phyloP scores from a whole-genome alignment of 139 green algal species.

The Chlamydomonas urium region DNA sequence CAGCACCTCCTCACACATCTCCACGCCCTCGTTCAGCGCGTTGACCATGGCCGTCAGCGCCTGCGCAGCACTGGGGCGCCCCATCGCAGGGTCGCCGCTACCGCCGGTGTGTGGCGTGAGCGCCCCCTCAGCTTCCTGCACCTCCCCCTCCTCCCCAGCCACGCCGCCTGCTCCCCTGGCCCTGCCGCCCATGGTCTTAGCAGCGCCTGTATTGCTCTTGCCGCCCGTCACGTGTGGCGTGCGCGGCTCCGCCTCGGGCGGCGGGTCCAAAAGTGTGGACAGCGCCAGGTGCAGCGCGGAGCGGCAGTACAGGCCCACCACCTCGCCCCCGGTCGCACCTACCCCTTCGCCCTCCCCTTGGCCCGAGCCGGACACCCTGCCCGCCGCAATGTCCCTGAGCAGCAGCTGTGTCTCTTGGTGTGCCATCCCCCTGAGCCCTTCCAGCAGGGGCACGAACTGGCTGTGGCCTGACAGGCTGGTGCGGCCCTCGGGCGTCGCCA shows the following conservation, averaged over 20 bases:
- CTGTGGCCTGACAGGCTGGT: constrained; percentile 17
- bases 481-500: constrained; percentile 20
- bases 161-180: not conserved
- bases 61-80: not conserved
- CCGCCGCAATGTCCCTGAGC: not conserved
- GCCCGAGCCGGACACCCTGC: not conserved
- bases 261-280: not conserved
- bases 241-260: not conserved
- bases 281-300: constrained; percentile 32
- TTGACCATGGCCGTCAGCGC: not conserved
- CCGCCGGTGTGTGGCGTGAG: not conserved
- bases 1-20: constrained; percentile 22
- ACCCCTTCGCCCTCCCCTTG: not conserved
- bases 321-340: not conserved
- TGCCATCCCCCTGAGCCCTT: constrained; percentile 19
- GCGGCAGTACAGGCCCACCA: constrained; percentile 25
- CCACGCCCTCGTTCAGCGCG: constrained; percentile 15
- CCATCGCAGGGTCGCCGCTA: not conserved
- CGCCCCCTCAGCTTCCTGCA: too few relatives aligned
- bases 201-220: not conserved
- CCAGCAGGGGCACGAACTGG: constrained; percentile 22
- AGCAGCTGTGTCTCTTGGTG: constrained; percentile 12
- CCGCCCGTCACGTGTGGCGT: not conserved
- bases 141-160: not conserved
- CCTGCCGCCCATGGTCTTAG: not conserved